These are phyloP conservation scores for Fusarium sp. DNA, from an alignment of 2,329 filamentous ascomycete genomes.

Conservation along the genomic window DNA sequence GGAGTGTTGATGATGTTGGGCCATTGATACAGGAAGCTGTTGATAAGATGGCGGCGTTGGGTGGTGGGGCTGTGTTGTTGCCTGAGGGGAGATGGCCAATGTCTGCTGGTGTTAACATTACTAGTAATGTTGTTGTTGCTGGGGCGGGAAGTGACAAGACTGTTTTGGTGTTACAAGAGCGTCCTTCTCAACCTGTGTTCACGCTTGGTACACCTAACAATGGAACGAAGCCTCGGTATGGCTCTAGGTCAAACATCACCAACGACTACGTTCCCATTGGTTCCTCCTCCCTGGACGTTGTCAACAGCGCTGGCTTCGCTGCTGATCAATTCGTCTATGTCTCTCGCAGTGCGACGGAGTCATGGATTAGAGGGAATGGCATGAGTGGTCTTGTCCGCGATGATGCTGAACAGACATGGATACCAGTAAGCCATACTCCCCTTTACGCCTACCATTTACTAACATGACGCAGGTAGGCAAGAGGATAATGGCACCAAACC, in stretches of 20 bases:
- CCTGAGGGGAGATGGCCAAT: conserved; percentile 22
- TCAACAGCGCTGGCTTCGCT: background rate
- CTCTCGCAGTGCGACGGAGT: conserved; percentile 13
- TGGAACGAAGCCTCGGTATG: background rate
- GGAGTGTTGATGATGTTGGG: conserved; percentile 9
- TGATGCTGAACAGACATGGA: conserved; percentile 30
- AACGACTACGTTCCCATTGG: conserved; percentile 35
- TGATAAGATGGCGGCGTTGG: conserved; percentile 2
- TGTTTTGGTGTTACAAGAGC: background rate
- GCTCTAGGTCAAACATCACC: conserved; percentile 23
- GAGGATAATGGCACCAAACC: conserved; percentile 25
- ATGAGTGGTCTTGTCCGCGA: conserved; percentile 30
- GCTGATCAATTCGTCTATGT: conserved; percentile 30
- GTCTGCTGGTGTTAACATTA: conserved; percentile 15
- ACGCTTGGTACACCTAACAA: conserved; percentile 16
- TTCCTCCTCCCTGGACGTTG: conserved; percentile 3
- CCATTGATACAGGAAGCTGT: conserved; percentile 30
- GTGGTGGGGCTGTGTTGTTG: conserved; percentile 30
- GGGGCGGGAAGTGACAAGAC: conserved; percentile 3
- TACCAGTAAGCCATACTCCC: conserved; percentile 5
- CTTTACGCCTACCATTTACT: background rate
- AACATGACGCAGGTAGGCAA: conserved; percentile 1
- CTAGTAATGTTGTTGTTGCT: conserved; percentile 4
- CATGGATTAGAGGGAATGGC: conserved; percentile 31
- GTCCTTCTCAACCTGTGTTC: conserved; percentile 16